A percentile compares a stretch with the other conserved stretches of the same genome.
Conservation (phyloP, 2,329 filamentous ascomycete species). For the Colletotrichum caudatum region DNA sequence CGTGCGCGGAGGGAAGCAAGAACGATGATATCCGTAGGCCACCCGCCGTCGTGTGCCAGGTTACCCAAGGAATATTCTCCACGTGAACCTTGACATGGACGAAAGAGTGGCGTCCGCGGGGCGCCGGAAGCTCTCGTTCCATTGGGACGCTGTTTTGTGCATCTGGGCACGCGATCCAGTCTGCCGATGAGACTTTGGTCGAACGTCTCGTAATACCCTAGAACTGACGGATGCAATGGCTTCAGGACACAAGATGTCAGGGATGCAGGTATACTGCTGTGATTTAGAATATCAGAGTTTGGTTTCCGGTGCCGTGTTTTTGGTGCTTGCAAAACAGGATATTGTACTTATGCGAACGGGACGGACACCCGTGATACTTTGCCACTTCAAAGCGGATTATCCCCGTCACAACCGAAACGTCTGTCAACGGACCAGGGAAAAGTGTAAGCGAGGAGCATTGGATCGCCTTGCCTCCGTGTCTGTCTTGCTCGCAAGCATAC, state of each 20-base stretch:
- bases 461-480: neutral
- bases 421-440: too few species aligned
- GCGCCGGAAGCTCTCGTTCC: neutral
- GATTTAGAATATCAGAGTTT: neutral
- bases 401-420: neutral
- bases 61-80: neutral
- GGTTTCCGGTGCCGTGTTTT: neutral
- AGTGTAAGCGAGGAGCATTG: neutral
- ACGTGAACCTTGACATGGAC: neutral
- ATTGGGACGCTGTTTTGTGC: neutral
- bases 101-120: too few species aligned
- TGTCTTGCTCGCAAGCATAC: neutral
- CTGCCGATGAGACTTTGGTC: neutral
- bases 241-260: neutral
- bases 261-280: too few species aligned
- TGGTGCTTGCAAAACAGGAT: neutral
- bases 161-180: neutral
- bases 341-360: neutral
- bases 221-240: neutral
- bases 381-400: too few species aligned
- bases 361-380: too few species aligned
- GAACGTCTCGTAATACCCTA: neutral
- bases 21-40: neutral
- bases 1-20: neutral
- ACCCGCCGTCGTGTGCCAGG: neutral